Conservation (phyloP, 108 stramenopile species). For the Cyclostephanos tholiformis region DNA sequence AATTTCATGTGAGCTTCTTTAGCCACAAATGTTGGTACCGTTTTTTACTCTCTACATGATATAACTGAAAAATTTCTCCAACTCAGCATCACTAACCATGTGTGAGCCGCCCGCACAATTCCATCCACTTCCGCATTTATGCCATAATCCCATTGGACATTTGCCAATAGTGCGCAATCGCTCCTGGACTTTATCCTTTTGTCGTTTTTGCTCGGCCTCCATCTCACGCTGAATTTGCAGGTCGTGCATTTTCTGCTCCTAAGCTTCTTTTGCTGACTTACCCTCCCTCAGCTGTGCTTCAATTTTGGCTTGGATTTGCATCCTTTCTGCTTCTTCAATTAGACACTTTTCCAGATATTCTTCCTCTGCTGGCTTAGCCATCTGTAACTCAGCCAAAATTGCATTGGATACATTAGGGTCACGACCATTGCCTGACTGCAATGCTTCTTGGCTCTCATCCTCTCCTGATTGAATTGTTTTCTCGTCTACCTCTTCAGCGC, state of each 20-base stretch:
- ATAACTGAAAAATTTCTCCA: conserved; percentile 30
- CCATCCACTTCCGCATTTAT: conserved; percentile 47
- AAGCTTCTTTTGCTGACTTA: conserved; percentile 35
- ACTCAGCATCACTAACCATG: conserved; percentile 41
- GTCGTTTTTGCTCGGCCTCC: conserved; percentile 14
- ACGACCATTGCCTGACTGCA: conserved; percentile 4
- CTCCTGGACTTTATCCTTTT: conserved; percentile 37
- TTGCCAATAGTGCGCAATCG: conserved; percentile 37
- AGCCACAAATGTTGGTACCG: too few relatives aligned
- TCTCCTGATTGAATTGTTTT: neutral
- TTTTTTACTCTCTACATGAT: neutral
- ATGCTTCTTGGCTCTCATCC: neutral
- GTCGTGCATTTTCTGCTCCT: conserved; percentile 31
- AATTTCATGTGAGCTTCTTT: too few relatives aligned
- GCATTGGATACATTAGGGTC: conserved; percentile 38
- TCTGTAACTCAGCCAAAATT: conserved; percentile 34
- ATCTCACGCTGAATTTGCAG: conserved; percentile 20
- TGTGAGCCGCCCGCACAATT: conserved; percentile 71
- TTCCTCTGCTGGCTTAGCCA: conserved; percentile 23
- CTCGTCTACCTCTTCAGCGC: conserved; percentile 5
- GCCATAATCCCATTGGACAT: conserved; percentile 65
- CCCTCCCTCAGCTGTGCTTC: conserved; percentile 8
- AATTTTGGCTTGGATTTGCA: conserved; percentile 17
- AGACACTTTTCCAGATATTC: conserved; percentile 19
- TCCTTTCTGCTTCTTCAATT: conserved; percentile 18